These are phyloP conservation scores for Chaetomium cochliodes DNA, from an alignment of 495 filamentous ascomycete species.

Conservation along the genomic window DNA sequence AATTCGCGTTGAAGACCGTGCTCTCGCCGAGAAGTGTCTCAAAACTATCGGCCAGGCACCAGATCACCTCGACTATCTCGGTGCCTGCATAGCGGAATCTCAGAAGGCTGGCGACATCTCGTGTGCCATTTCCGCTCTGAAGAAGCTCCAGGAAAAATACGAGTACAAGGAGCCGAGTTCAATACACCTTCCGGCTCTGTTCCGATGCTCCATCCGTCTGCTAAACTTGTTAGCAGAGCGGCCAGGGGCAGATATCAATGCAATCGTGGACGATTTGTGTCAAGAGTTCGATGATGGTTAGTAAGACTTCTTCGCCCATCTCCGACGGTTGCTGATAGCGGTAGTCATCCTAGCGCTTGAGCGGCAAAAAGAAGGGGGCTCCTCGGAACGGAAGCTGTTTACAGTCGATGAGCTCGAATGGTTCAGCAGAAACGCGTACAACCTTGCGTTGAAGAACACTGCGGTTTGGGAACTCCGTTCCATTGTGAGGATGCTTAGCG, in stretches of 20 bases:
- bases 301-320: constrained; percentile 13
- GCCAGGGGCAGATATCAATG: constrained; percentile 29
- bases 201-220: constrained; percentile 63
- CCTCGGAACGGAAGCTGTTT: constrained; percentile 44
- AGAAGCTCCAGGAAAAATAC: constrained; percentile 57
- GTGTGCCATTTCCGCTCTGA: constrained; percentile 57
- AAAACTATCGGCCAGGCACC: constrained; percentile 48
- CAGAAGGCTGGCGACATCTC: constrained; percentile 60
- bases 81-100: constrained; percentile 75
- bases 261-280: constrained; percentile 53
- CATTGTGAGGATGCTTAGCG: constrained; percentile 56
- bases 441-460: constrained; percentile 63
- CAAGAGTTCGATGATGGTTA: constrained; percentile 63
- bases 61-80: constrained; percentile 60
- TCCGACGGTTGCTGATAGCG: constrained; percentile 25
- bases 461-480: constrained; percentile 52
- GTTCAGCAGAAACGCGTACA: constrained; percentile 79
- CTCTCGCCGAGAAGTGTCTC: constrained; percentile 59
- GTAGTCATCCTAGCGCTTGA: constrained; percentile 48
- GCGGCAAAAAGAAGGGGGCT: constrained; percentile 36
- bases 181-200: constrained; percentile 64
- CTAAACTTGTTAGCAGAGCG: constrained; percentile 54
- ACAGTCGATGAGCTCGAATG: constrained; percentile 67
- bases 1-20: constrained; percentile 55
- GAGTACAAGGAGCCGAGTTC: constrained; percentile 50